Conservation (phyloP, 129 eudicot genomes). For the Gnaphalium uliginosum region DNA sequence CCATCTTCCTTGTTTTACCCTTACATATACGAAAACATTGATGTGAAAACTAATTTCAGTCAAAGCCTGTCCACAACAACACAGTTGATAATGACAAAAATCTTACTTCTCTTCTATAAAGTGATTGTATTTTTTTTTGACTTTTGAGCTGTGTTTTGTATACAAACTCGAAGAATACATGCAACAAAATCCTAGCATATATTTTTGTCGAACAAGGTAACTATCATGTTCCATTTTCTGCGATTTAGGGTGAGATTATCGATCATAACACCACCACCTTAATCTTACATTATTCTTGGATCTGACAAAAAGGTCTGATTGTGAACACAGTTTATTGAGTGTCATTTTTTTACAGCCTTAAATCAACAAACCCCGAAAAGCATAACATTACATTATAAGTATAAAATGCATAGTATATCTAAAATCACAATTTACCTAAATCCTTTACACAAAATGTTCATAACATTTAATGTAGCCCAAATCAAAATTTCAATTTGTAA, state of each 20-base stretch:
- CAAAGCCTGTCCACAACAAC: neutral
- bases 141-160: neutral
- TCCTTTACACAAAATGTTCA: neutral
- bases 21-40: neutral
- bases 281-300: neutral
- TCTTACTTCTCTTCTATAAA: neutral
- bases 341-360: neutral
- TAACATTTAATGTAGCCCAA: conserved; percentile 17
- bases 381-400: conserved; percentile 2
- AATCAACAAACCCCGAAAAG: conserved; percentile 2
- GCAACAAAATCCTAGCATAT: neutral
- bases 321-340: neutral
- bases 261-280: neutral
- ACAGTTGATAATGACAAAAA: neutral
- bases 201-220: neutral
- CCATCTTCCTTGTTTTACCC: neutral
- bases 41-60: neutral
- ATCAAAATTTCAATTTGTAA: neutral
- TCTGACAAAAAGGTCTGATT: neutral
- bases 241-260: neutral
- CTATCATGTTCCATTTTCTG: neutral
- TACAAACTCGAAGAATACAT: neutral
- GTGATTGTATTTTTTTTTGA: neutral
- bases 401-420: neutral
- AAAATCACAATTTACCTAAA: neutral